A percentile compares a stretch with the other conserved stretches of the same genome.
Conservation (phyloP, 805 yeast genomes). For the Sugiyamaella smithiae region DNA sequence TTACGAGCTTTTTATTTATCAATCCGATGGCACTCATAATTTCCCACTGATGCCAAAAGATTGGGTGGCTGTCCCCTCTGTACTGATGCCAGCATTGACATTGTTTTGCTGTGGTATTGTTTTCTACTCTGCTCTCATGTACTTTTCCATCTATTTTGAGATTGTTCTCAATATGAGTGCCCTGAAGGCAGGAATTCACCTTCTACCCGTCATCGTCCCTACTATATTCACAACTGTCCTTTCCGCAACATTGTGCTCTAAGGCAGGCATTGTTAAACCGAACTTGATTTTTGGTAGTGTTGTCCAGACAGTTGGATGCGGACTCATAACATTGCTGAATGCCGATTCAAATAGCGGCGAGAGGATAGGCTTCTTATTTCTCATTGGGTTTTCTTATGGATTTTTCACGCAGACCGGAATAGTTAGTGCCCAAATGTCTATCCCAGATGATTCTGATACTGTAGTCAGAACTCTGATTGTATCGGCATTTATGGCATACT, state of each 20-base stretch:
- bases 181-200: constrained; percentile 40
- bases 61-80: constrained; percentile 4
- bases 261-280: constrained; percentile 43
- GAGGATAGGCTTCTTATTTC: constrained; percentile 45
- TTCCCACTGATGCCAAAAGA: constrained; percentile 33
- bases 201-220: constrained; percentile 44
- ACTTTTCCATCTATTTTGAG: constrained; percentile 48
- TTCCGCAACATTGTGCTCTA: constrained; percentile 45
- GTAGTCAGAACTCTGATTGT: constrained; percentile 40
- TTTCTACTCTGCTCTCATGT: constrained; percentile 45
- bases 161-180: constrained; percentile 40
- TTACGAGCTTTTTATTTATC: constrained; percentile 32
- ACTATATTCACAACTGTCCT: constrained; percentile 41
- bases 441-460: constrained; percentile 46
- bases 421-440: constrained; percentile 45
- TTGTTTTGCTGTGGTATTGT: constrained; percentile 47
- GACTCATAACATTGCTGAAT: constrained; percentile 40
- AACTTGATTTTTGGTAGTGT: constrained; percentile 37
- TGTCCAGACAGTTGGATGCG: constrained; percentile 44
- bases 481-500: constrained; percentile 43
- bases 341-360: constrained; percentile 35
- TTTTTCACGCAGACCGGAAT: constrained; percentile 42
- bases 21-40: constrained; percentile 39
- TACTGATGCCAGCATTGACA: constrained; percentile 27
- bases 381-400: constrained; percentile 40